Base-by-base conservation (phyloP, 768 basidiomycete genomes). In the Boletus rubescentipes region DNA sequence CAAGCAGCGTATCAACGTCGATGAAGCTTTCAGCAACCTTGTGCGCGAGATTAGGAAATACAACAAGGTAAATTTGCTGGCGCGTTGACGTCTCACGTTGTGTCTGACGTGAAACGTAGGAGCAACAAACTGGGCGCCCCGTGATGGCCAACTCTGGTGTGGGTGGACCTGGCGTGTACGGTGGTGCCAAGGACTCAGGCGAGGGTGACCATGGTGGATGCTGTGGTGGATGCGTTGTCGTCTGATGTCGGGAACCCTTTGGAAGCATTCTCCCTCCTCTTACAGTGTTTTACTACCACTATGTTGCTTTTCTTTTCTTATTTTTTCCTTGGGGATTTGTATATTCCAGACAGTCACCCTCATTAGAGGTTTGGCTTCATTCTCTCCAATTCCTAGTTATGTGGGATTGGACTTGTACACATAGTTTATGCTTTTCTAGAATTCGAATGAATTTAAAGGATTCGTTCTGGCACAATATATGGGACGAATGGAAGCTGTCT, bases 1-100 rank as follows among this genome's bases (percentile, higher is more conserved):
- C 41, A 97, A 97, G 74, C 89, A 94, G 65, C 83, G 95, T 48
- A 93, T 95, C 75, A 97, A 97, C 63, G 94, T 98, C 51, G 95
- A 98, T 61, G 92, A 97, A 75, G 92, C 93, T 12, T 98, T 98
- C 76, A 85, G 82, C 64, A 88, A 89, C 58, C 87, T 98, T 61
- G 93, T 98, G 30, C 85, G 94, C 31, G 91, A 94, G 72, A 97
- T 97, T 64, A 81, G 93, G 67, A 87, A 87, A 70, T 94, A 92
- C 70, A 97, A 95, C 79, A 93, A 91, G 80, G 93, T 91, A 46
- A 45, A 76, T 57, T 49, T 61, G 1, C 15, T 5, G 12, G 23
- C 15, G 10, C 10, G 54, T 36, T 29, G 46, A 43, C 16, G 11
- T 21, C 35, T 40, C 39, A 15, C 38, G 2, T 37, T 23, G 35